phyloP scores from a whole-genome alignment of 352 stramenopile species.

The Elongisporangium undulatum region DNA sequence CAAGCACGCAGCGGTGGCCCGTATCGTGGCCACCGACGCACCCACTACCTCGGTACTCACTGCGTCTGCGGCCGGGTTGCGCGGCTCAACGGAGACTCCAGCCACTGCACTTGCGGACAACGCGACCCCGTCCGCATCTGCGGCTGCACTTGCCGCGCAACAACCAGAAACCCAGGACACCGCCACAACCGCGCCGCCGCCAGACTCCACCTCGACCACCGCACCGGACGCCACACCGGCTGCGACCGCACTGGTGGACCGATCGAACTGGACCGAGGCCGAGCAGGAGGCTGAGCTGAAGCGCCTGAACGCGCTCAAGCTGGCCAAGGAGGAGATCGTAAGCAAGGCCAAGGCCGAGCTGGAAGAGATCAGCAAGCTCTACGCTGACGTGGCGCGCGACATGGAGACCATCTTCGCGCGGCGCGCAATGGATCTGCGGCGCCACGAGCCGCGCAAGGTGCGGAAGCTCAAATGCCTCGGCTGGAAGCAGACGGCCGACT shows the following conservation, averaged over 20 bases:
- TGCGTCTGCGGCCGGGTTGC: neutral
- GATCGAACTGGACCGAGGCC: slow-evolving; percentile 7
- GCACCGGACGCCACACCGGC: neutral
- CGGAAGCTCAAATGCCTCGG: slow-evolving; percentile 50
- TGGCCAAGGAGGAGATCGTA: slow-evolving; percentile 32
- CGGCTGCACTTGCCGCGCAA: slow-evolving; percentile 12
- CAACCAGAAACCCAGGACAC: slow-evolving; percentile 5
- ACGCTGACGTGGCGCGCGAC: slow-evolving; percentile 24
- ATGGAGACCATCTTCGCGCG: slow-evolving; percentile 29
- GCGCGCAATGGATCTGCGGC: slow-evolving; percentile 24
- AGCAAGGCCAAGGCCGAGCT: slow-evolving; percentile 25
- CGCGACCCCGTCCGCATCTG: slow-evolving; percentile 8
- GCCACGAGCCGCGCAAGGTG: slow-evolving; percentile 22
- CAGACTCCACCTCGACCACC: slow-evolving; percentile 11
- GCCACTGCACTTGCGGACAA: neutral
- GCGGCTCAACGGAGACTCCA: neutral
- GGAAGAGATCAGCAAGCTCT: slow-evolving; percentile 25
- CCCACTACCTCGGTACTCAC: neutral
- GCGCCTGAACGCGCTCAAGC: slow-evolving; percentile 28
- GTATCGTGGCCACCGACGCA: neutral
- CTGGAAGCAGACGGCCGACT: slow-evolving; percentile 54
- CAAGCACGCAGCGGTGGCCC: neutral
- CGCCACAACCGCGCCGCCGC: slow-evolving; percentile 2
- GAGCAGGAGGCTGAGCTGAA: slow-evolving; percentile 25
- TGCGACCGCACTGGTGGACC: slow-evolving; percentile 8